phyloP scores from a whole-genome alignment of 495 filamentous ascomycete genomes.

The Coniosporium apollinis region DNA sequence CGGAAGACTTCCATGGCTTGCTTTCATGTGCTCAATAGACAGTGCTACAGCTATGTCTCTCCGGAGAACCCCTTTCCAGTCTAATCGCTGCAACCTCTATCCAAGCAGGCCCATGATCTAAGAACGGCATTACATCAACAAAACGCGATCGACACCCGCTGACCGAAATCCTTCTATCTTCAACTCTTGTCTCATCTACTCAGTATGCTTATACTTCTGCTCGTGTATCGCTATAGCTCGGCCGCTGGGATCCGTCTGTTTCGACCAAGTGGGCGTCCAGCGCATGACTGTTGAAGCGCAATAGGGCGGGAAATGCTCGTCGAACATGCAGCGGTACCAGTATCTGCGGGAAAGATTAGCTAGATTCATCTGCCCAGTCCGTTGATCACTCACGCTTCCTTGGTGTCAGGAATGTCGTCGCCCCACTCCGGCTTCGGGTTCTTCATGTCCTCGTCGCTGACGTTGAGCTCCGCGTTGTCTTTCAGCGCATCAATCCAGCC shows the following conservation, averaged over 20 bases:
- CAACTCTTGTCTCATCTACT: constrained; percentile 3
- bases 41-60: too few relatives aligned
- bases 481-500: constrained; percentile 97
- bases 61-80: too few relatives aligned
- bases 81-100: too few relatives aligned
- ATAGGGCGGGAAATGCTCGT: constrained; percentile 88
- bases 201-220: constrained; percentile 12
- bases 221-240: constrained; percentile 25
- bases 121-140: too few relatives aligned
- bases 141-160: too few relatives aligned
- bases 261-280: constrained; percentile 96
- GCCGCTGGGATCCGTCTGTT: constrained; percentile 88
- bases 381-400: constrained; percentile 80
- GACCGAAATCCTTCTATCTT: too few relatives aligned
- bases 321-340: constrained; percentile 97
- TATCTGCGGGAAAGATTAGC: constrained; percentile 33
- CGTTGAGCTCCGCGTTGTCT: constrained; percentile 72
- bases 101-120: too few relatives aligned
- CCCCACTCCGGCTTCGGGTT: constrained; percentile 95
- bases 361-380: neutral
- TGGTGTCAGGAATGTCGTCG: constrained; percentile 75
- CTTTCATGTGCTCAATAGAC: too few relatives aligned
- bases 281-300: constrained; percentile 88
- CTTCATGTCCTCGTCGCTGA: constrained; percentile 93
- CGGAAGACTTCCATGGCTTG: too few relatives aligned